Base-by-base conservation (phyloP, 768 basidiomycete genomes). In the Russula sp. region DNA sequence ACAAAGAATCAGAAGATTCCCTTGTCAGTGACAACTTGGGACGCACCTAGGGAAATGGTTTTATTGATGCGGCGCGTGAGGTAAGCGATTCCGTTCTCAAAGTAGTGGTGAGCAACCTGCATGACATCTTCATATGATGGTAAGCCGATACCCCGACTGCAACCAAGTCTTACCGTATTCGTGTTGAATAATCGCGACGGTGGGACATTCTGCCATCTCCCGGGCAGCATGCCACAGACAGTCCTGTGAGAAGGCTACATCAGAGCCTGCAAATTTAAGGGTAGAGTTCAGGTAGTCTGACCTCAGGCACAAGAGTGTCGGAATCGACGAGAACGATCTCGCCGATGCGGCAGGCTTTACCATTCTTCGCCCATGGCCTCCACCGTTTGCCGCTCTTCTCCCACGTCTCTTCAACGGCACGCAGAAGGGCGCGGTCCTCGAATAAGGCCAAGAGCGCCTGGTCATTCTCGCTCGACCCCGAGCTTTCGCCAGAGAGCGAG, bases 21-120 rank as follows among this genome's bases (percentile, higher is more conserved):
- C 11, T 16, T 32, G 34, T 40, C 10, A 20, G 27, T 37, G 32
- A 49, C 48, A 18, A n/a, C 14, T 39, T 37, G 40, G 47, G 11
- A 62, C 70, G 27, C 54, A 74, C 72, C 68, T 63, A 74, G 69
- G 10, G 74, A 73, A 66, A 79, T 79, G 48, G 73, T 76, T 68
- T 70, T 71, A 71, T 83, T 81, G 69, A 83, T 78, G 55, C 80
- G 74, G 42, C 76, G 74, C 62, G 75, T 82, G 71, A 80, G 82
- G 76, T 77, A 82, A 68, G 74, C 75, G 57, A 79, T 74, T 6
- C 77, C 77, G 68, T 78, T 78, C 72, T 78, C 76, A 45, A 77
- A 83, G 73, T 80, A 83, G 66, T 81, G 79, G 63, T 77, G 73
- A n/a, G 77, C 80, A 62, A 81, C 81, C 72, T 83, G 79, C 80